Evolutionary conservation across 108 stramenopile genomes (phyloP).

Genomic region (Cyclotella choctawhatcheeana): DNA sequence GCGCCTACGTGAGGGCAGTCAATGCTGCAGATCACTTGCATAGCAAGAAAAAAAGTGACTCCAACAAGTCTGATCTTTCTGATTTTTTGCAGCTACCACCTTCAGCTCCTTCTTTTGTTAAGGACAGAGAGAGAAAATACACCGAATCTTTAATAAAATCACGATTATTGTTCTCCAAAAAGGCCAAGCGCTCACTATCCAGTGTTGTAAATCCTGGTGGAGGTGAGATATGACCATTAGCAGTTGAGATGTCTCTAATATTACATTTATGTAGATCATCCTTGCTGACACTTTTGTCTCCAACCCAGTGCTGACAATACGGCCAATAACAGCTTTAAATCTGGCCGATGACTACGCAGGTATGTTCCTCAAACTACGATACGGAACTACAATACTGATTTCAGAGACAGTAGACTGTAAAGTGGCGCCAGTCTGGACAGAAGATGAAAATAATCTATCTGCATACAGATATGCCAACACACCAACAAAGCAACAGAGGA

Average conservation of each 20-base stretch:
- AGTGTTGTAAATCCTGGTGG: constrained; percentile 77
- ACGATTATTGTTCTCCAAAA: constrained; percentile 60
- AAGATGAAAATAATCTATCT: background rate
- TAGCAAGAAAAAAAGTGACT: background rate
- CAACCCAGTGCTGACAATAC: constrained; percentile 62
- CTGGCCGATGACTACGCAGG: constrained; percentile 73
- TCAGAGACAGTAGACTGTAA: constrained; percentile 72
- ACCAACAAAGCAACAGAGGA: too few species aligned
- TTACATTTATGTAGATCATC: background rate
- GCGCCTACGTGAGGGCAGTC: constrained; percentile 14
- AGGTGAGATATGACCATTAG: constrained; percentile 14
- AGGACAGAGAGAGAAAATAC: constrained; percentile 27
- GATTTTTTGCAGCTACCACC: constrained; percentile 30
- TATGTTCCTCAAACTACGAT: constrained; percentile 78
- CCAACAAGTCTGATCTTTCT: background rate
- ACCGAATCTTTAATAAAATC: constrained; percentile 32
- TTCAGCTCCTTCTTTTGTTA: constrained; percentile 18
- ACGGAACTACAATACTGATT: constrained; percentile 52
- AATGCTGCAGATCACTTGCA: background rate
- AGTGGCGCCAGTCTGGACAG: constrained; percentile 73
- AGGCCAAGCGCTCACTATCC: constrained; percentile 53
- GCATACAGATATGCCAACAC: background rate
- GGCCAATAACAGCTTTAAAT: constrained; percentile 82
- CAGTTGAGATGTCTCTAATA: too few species aligned
- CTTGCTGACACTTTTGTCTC: background rate